Conservation (phyloP, 2,329 filamentous ascomycete species). For the Cadophora gregata region DNA sequence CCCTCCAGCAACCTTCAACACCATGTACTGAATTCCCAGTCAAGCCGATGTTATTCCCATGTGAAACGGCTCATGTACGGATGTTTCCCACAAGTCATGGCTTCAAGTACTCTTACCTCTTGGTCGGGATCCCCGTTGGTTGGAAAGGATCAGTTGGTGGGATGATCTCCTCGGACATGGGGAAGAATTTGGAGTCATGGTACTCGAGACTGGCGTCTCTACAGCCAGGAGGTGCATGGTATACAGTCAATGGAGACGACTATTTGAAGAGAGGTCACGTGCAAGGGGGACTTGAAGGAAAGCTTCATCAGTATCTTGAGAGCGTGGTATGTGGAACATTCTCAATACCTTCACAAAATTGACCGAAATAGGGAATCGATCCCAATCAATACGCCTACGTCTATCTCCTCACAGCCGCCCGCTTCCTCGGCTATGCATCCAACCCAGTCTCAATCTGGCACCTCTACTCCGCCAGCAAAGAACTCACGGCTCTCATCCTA, state of each 20-base stretch:
- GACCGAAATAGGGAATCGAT: constrained; percentile 57
- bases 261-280: constrained; percentile 63
- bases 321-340: constrained; percentile 57
- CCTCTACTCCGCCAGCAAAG: constrained; percentile 64
- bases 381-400: constrained; percentile 67
- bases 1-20: constrained; percentile 25
- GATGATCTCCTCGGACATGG: constrained; percentile 57
- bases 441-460: constrained; percentile 84
- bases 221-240: constrained; percentile 49
- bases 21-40: constrained; percentile 24
- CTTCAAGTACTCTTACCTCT: constrained; percentile 74
- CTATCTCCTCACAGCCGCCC: constrained; percentile 74
- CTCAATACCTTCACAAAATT: constrained; percentile 22
- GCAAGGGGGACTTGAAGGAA: constrained; percentile 63
- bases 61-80: constrained; percentile 67
- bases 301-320: constrained; percentile 64
- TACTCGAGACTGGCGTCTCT: constrained; percentile 42
- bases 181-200: constrained; percentile 38
- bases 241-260: constrained; percentile 63
- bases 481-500: constrained; percentile 68
- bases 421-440: constrained; percentile 73
- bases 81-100: constrained; percentile 71
- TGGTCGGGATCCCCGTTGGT: constrained; percentile 71
- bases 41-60: constrained; percentile 65
- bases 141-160: constrained; percentile 61